Evolutionary conservation across 129 eudicot genomes (phyloP).

Genomic region (Saussurea involucrata): DNA sequence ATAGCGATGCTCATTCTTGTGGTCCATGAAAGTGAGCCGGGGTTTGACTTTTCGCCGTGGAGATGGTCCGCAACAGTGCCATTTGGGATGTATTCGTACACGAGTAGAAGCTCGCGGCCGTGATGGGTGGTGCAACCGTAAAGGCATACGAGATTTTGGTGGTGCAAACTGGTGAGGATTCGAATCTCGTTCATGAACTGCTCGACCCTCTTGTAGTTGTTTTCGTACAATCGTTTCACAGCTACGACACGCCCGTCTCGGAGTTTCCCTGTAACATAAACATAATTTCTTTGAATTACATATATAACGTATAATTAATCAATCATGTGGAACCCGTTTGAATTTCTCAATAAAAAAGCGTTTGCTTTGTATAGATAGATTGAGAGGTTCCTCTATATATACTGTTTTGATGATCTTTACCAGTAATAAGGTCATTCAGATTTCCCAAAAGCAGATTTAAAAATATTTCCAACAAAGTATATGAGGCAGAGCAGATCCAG

Average conservation of each 20-base stretch:
- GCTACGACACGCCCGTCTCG: constrained; percentile 83
- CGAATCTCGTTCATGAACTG: constrained; percentile 74
- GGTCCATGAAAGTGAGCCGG: constrained; percentile 50
- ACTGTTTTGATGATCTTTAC: too few relatives aligned
- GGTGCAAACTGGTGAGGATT: constrained; percentile 63
- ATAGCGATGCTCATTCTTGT: constrained; percentile 62
- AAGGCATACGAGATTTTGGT: constrained; percentile 62
- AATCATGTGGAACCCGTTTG: not conserved
- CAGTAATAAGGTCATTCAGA: too few relatives aligned
- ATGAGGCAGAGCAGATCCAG: too few relatives aligned
- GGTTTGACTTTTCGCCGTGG: constrained; percentile 51
- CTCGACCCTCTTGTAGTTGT: constrained; percentile 63
- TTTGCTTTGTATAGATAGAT: not conserved
- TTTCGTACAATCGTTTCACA: constrained; percentile 62
- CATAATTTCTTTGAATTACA: not conserved
- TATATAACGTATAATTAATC: too few relatives aligned
- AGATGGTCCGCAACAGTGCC: constrained; percentile 89
- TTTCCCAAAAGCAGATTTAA: too few relatives aligned
- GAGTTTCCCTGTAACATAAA: constrained; percentile 52
- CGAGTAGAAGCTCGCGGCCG: constrained; percentile 68
- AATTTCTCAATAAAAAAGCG: too few relatives aligned
- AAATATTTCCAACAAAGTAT: too few relatives aligned
- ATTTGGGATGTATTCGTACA: constrained; percentile 72
- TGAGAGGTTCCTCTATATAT: not conserved
- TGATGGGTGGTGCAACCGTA: constrained; percentile 78